These are phyloP conservation scores for Globisporangium megalacanthum DNA, from an alignment of 352 stramenopile species.

Conservation along the genomic window DNA sequence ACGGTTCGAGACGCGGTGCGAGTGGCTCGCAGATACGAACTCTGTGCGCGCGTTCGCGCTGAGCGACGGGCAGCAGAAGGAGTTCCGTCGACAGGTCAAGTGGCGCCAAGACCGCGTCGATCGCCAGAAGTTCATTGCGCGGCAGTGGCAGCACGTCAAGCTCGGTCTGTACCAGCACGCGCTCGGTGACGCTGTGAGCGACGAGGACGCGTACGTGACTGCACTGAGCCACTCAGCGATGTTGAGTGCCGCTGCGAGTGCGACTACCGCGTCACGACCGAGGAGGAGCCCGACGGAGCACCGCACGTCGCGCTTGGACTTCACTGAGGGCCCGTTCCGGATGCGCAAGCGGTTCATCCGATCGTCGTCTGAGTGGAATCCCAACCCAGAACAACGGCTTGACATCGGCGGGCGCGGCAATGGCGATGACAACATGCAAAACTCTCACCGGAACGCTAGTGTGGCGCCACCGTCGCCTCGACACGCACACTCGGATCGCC, in stretches of 20 bases:
- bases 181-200: slow-evolving; percentile 8
- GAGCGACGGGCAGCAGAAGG: slow-evolving; percentile 31
- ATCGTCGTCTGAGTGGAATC: too few species aligned
- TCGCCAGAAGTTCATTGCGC: slow-evolving; percentile 53
- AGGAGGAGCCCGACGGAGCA: not conserved
- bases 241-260: slow-evolving; percentile 1
- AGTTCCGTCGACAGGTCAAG: slow-evolving; percentile 54
- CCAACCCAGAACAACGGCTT: not conserved
- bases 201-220: slow-evolving; percentile 2
- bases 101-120: slow-evolving; percentile 65
- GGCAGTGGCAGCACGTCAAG: slow-evolving; percentile 44
- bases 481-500: not conserved
- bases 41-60: slow-evolving; percentile 35
- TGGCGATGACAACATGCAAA: not conserved
- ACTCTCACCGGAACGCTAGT: not conserved
- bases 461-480: not conserved
- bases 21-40: slow-evolving; percentile 34
- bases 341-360: slow-evolving; percentile 54
- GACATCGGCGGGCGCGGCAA: not conserved
- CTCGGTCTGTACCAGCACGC: slow-evolving; percentile 23
- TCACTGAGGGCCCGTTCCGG: slow-evolving; percentile 56
- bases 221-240: slow-evolving; percentile 6
- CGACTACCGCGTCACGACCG: not conserved
- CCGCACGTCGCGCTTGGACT: slow-evolving; percentile 40
- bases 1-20: slow-evolving; percentile 28